Conservation (phyloP, 2,329 filamentous ascomycete species). For the Calycina herbarum region DNA sequence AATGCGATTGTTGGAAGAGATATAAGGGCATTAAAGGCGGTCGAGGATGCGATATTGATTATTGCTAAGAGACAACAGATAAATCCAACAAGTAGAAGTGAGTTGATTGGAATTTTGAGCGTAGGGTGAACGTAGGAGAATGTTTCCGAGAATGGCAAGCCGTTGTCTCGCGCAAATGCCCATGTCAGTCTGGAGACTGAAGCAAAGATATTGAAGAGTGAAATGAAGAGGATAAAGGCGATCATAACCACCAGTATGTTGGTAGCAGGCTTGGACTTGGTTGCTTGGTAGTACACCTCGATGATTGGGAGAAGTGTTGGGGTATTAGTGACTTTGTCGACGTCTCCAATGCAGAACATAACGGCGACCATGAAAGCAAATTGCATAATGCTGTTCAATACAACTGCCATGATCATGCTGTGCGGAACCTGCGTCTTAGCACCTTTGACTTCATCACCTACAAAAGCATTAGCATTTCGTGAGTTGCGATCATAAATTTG, state of each 20-base stretch:
- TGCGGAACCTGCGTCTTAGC: slow-evolving; percentile 45
- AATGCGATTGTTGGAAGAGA: slow-evolving; percentile 35
- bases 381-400: slow-evolving; percentile 48
- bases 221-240: slow-evolving; percentile 12
- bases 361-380: slow-evolving; percentile 40
- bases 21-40: slow-evolving; percentile 52
- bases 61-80: slow-evolving; percentile 20
- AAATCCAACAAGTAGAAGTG: slow-evolving; percentile 27
- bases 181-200: slow-evolving; percentile 41
- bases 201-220: slow-evolving; percentile 29
- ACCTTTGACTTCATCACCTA: slow-evolving; percentile 42
- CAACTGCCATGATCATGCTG: slow-evolving; percentile 44
- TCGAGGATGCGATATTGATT: slow-evolving; percentile 51
- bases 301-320: slow-evolving; percentile 49
- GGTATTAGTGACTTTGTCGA: slow-evolving; percentile 40
- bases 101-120: slow-evolving; percentile 41
- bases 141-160: slow-evolving; percentile 38
- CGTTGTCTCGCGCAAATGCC: slow-evolving; percentile 45
- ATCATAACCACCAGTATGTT: slow-evolving; percentile 48
- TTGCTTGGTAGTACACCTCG: slow-evolving; percentile 50
- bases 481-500: not conserved
- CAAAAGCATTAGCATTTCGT: not conserved
- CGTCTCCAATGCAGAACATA: slow-evolving; percentile 38
- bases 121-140: slow-evolving; percentile 22
- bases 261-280: slow-evolving; percentile 43